phyloP scores from a whole-genome alignment of 2,329 filamentous ascomycete species.

The Diplodia intermedia region DNA sequence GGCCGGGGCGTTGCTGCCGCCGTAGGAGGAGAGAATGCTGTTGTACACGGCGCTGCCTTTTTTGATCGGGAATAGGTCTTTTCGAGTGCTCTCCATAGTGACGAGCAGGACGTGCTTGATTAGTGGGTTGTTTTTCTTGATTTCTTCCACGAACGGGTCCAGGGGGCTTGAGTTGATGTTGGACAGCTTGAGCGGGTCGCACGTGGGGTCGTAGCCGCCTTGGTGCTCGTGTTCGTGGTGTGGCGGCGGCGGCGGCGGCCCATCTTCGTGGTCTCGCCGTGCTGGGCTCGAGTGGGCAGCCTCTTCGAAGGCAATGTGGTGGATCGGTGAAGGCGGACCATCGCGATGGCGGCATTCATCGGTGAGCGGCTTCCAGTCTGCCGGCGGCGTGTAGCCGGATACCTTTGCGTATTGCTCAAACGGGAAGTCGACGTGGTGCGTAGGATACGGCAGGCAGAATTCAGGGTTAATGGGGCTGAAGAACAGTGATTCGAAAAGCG shows the following conservation, averaged over 20 bases:
- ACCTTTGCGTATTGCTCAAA: constrained; percentile 14
- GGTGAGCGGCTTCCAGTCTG: constrained; percentile 31
- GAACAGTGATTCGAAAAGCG: constrained; percentile 38
- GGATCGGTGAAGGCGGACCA: neutral
- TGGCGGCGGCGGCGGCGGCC: neutral
- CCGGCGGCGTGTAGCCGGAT: neutral
- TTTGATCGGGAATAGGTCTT: constrained; percentile 51
- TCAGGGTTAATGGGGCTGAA: constrained; percentile 32
- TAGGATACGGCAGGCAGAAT: constrained; percentile 32
- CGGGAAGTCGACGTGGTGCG: constrained; percentile 9
- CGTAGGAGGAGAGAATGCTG: constrained; percentile 39
- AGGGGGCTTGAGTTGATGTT: constrained; percentile 46
- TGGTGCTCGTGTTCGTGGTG: neutral
- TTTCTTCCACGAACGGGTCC: constrained; percentile 40
- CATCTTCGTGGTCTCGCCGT: neutral
- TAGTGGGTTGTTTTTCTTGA: constrained; percentile 40
- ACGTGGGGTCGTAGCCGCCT: constrained; percentile 43
- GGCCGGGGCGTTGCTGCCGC: constrained; percentile 34
- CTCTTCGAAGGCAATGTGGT: neutral
- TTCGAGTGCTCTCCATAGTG: constrained; percentile 51
- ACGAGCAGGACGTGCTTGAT: constrained; percentile 51
- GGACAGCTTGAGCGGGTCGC: constrained; percentile 49
- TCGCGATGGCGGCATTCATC: constrained; percentile 10
- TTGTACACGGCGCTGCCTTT: constrained; percentile 47
- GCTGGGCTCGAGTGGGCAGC: neutral